Conservation (phyloP, 2,329 filamentous ascomycete genomes). For the Apiospora sp. region DNA sequence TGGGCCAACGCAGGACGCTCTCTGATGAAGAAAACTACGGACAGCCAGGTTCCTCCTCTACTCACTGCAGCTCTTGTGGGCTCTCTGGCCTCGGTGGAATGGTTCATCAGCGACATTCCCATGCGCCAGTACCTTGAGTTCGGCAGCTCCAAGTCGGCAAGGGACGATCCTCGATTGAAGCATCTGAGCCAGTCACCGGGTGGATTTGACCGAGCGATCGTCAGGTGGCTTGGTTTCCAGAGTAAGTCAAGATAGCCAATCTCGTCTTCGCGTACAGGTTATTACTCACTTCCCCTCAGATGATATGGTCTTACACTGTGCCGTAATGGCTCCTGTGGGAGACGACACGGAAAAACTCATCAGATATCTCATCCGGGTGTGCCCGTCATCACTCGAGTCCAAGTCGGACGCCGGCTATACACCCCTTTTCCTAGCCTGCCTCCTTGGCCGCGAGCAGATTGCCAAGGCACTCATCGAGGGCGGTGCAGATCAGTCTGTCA, state of each 20-base stretch:
- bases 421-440: constrained; percentile 73
- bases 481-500: constrained; percentile 73
- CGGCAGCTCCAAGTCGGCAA: constrained; percentile 62
- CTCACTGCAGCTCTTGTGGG: constrained; percentile 64
- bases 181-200: constrained; percentile 65
- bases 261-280: background rate
- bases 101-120: constrained; percentile 78
- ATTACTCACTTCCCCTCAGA: constrained; percentile 46
- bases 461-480: constrained; percentile 69
- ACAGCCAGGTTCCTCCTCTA: constrained; percentile 62
- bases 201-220: constrained; percentile 70
- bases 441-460: constrained; percentile 59
- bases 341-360: constrained; percentile 62
- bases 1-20: constrained; percentile 74
- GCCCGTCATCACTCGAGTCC: constrained; percentile 68
- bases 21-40: constrained; percentile 48
- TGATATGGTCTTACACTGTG: constrained; percentile 72
- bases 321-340: constrained; percentile 56
- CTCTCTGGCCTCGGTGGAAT: constrained; percentile 75
- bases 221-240: constrained; percentile 67
- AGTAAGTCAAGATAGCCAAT: constrained; percentile 53
- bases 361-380: constrained; percentile 69
- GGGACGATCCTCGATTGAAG: constrained; percentile 68
- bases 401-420: constrained; percentile 67
- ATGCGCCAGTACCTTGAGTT: constrained; percentile 74